Percentiles rank a stretch among this genome's conserved stretches.
These are phyloP conservation scores for Leccinum ochraceum DNA, from an alignment of 768 basidiomycete species.

Conservation along the genomic window DNA sequence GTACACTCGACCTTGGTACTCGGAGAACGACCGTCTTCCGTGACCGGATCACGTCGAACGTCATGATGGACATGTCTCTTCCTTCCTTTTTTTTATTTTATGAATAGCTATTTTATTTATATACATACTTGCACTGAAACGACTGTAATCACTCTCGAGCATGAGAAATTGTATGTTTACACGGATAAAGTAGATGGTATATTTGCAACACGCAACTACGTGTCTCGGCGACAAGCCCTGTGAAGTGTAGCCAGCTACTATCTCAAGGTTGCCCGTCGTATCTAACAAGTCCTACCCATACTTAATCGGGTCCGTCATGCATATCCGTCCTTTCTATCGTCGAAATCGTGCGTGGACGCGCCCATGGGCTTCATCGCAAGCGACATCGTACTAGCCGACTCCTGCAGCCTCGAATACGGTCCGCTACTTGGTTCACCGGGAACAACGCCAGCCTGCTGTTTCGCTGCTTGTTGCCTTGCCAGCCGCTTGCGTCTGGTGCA, in stretches of 20 bases:
- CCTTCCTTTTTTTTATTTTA: neutral
- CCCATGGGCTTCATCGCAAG: constrained; percentile 33
- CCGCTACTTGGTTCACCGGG: constrained; percentile 6
- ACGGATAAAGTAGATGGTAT: constrained; percentile 4
- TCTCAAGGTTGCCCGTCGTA: constrained; percentile 18
- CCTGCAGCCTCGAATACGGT: constrained; percentile 27
- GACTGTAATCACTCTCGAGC: neutral
- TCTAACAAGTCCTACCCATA: constrained; percentile 8
- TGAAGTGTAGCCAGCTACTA: constrained; percentile 37
- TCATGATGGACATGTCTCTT: neutral
- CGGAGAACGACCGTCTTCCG: neutral
- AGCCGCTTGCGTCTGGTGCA: constrained; percentile 48
- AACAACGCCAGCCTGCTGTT: constrained; percentile 16
- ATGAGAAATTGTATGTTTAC: constrained; percentile 2
- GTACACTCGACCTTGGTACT: constrained; percentile 7
- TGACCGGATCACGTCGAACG: neutral
- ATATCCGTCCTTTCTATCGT: constrained; percentile 21
- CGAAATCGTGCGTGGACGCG: constrained; percentile 20
- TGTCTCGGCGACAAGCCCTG: constrained; percentile 2
- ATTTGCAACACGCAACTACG: constrained; percentile 9
- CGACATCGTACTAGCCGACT: constrained; percentile 30
- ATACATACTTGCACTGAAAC: neutral
- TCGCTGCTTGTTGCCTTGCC: constrained; percentile 24
- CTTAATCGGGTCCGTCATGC: constrained; percentile 1
- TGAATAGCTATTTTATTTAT: neutral